Base-by-base conservation (phyloP, 495 filamentous ascomycete genomes). In the Parathielavia hyrcaniae region DNA sequence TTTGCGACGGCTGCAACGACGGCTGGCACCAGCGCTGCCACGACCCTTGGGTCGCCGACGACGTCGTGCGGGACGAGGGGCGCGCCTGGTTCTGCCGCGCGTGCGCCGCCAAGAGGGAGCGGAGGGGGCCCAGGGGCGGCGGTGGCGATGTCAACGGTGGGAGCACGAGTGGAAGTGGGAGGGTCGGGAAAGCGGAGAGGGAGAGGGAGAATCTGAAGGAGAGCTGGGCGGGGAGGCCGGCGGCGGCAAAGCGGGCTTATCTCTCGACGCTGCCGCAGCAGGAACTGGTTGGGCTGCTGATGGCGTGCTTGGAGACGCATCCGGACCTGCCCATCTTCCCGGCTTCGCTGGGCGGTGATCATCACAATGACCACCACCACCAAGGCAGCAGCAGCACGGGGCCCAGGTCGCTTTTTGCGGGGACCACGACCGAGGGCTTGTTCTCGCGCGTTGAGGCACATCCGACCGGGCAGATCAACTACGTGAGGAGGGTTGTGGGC, bases 1-100 rank as follows among this genome's bases (percentile, higher is more conserved):
- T 96, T 68, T 98, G 93, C 73, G 91, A 96, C 70, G 86, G 83
- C 13, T 98, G 93, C 75, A 91, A 93, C 67, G 78, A 77, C 12
- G 81, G 86, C 16, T 98, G 91, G 83, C 93, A 98, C 69, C 91
- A 96, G 70, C 80, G 81, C 60, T 97, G 93, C 65, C 91, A 97
- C 69, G 83, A 93, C 61, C 91, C 93, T 0, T 80, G 79, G 5
- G 91, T 98, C 61, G 75, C 78, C 9, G 80, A 85, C 58, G 81
- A 88, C 12, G 82, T 88, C 9, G 81, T 95, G 5, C 67, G 57
- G 30, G 75, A 86, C 58, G 83, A 85, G 50, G 80, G 78, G 54
- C 41, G 50, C 44, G 81, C 85, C 59, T 98, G 93, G 92, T 82
- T 84, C 63, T 98, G 93, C 69, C 67, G 68, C 6, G 76, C 80